phyloP scores from a whole-genome alignment of 202 grass and related monocot genomes.

The Bolboschoenoplectus hybrid region DNA sequence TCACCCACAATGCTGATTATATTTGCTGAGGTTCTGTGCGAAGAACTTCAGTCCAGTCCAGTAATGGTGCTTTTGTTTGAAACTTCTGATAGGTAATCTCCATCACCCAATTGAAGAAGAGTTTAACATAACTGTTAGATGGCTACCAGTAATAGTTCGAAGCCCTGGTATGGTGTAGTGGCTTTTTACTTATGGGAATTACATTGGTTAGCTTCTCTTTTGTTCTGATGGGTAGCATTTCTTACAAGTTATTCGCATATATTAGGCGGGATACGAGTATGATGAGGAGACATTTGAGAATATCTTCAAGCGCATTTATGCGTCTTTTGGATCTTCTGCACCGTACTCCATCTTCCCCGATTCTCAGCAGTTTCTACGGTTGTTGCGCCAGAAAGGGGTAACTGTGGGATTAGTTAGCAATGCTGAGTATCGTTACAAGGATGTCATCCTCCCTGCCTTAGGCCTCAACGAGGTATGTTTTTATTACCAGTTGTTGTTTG shows the following conservation, averaged over 20 bases:
- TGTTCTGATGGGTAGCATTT: background rate
- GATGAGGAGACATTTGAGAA: slow-evolving; percentile 72
- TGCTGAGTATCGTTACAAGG: slow-evolving; percentile 62
- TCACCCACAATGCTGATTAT: background rate
- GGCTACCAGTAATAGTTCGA: background rate
- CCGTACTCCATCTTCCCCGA: slow-evolving; percentile 82
- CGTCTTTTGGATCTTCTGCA: slow-evolving; percentile 66
- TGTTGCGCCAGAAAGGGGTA: slow-evolving; percentile 48
- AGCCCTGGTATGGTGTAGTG: background rate
- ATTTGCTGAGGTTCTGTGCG: background rate
- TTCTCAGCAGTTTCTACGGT: slow-evolving; percentile 62
- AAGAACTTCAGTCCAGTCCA: background rate
- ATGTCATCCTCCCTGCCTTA: slow-evolving; percentile 66
- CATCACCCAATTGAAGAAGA: background rate
- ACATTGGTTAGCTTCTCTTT: background rate
- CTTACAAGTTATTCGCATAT: slow-evolving; percentile 12
- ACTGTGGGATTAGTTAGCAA: slow-evolving; percentile 77
- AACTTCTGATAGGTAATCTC: background rate
- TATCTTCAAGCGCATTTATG: slow-evolving; percentile 76
- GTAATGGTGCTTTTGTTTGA: slow-evolving; percentile 16
- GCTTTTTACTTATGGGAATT: background rate
- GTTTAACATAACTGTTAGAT: background rate
- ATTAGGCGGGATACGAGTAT: slow-evolving; percentile 76
- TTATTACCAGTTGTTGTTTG: background rate
- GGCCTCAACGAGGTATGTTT: slow-evolving; percentile 61